Evolutionary conservation across 257 asterid genomes (phyloP).

Genomic region (Gentiana macrophylla): DNA sequence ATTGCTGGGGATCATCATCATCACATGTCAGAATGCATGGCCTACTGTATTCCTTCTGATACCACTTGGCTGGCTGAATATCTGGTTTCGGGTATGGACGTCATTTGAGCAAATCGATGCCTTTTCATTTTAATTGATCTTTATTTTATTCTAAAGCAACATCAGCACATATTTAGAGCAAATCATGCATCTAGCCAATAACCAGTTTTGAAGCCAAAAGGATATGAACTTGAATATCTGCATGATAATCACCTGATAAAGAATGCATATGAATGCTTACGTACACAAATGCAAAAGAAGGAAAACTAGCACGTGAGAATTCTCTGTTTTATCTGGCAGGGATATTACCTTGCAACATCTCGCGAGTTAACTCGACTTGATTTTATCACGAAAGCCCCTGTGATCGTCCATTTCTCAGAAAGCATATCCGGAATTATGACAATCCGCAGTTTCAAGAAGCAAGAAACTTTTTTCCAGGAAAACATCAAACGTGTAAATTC

Average conservation of each 20-base stretch:
- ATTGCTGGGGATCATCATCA: constrained; percentile 52
- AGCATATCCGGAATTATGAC: constrained; percentile 93
- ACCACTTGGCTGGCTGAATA: constrained; percentile 86
- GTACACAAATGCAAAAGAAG: too few species aligned
- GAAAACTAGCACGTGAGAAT: background rate
- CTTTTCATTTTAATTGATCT: too few species aligned
- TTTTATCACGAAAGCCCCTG: constrained; percentile 93
- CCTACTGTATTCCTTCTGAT: constrained; percentile 66
- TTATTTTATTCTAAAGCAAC: too few species aligned
- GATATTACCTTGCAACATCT: constrained; percentile 77
- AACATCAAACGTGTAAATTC: constrained; percentile 66
- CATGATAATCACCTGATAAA: too few species aligned
- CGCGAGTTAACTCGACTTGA: constrained; percentile 92
- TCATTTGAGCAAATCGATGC: background rate
- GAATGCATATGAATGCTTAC: too few species aligned
- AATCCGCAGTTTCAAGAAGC: constrained; percentile 76
- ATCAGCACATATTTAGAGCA: too few species aligned
- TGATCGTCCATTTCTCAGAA: constrained; percentile 92
- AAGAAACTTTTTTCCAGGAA: constrained; percentile 55
- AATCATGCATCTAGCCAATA: too few species aligned
- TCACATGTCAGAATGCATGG: constrained; percentile 96
- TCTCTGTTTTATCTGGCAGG: constrained; percentile 36
- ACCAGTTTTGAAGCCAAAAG: too few species aligned
- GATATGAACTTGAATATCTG: background rate
- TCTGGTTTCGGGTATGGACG: constrained; percentile 71